These are phyloP conservation scores for Harrya chromipes DNA, from an alignment of 768 basidiomycete genomes.

Conservation along the genomic window DNA sequence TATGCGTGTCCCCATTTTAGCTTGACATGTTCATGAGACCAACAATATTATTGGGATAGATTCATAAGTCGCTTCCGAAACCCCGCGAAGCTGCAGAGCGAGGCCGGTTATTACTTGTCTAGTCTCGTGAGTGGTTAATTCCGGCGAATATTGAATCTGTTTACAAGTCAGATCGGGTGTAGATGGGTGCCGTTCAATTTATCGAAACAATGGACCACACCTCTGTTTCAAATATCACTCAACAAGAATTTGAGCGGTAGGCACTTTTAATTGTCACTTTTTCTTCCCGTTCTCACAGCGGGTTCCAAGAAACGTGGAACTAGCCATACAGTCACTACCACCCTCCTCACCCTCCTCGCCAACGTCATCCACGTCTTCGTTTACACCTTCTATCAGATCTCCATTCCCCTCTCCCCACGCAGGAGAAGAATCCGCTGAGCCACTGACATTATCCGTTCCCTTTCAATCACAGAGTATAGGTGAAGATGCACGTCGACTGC, in stretches of 20 bases:
- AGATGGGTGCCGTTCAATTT: slow-evolving; percentile 97
- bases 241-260: slow-evolving; percentile 87
- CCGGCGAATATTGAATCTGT: neutral
- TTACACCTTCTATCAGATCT: slow-evolving; percentile 35
- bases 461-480: slow-evolving; percentile 31
- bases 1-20: slow-evolving; percentile 35
- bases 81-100: slow-evolving; percentile 85
- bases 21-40: neutral
- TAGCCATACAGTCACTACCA: slow-evolving; percentile 50
- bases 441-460: slow-evolving; percentile 60
- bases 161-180: slow-evolving; percentile 5
- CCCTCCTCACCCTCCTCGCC: slow-evolving; percentile 29
- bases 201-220: slow-evolving; percentile 99
- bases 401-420: slow-evolving; percentile 47
- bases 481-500: slow-evolving; percentile 76
- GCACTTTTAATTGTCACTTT: slow-evolving; percentile 9
- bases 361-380: slow-evolving; percentile 36
- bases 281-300: slow-evolving; percentile 7
- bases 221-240: slow-evolving; percentile 88
- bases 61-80: slow-evolving; percentile 96
- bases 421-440: slow-evolving; percentile 89
- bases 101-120: slow-evolving; percentile 95
- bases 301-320: slow-evolving; percentile 51
- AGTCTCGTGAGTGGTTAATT: slow-evolving; percentile 63
- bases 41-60: slow-evolving; percentile 40